A percentile compares a stretch with the other conserved stretches of the same genome.
Conservation (phyloP, 352 stramenopile genomes). For the Pythium dissimile region DNA sequence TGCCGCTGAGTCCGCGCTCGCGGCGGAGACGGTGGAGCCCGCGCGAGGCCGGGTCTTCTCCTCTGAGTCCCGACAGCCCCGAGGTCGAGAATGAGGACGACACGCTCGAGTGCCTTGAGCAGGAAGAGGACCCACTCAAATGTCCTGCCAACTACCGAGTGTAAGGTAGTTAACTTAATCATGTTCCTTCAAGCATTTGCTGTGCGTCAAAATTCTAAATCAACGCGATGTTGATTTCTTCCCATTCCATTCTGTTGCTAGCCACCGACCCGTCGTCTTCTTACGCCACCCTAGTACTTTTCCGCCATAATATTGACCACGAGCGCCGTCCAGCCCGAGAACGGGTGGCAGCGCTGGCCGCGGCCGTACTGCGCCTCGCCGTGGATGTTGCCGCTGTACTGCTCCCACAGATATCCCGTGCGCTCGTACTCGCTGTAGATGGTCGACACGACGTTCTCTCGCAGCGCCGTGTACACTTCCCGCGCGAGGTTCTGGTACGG, state of each 20-base stretch:
- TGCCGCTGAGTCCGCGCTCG: conserved; percentile 12
- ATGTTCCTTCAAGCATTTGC: too few species aligned
- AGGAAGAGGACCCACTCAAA: conserved; percentile 35
- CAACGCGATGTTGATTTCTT: too few species aligned
- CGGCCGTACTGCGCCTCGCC: conserved; percentile 46
- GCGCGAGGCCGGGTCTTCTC: conserved; percentile 1
- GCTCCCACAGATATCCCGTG: conserved; percentile 92
- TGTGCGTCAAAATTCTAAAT: neutral
- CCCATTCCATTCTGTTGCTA: too few species aligned
- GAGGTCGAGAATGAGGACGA: conserved; percentile 14
- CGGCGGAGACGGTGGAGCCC: conserved; percentile 7
- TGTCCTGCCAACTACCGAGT: conserved; percentile 58
- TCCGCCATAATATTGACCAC: conserved; percentile 93
- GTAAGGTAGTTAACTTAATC: conserved; percentile 30
- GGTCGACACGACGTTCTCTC: conserved; percentile 56
- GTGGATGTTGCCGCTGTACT: conserved; percentile 86
- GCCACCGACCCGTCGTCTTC: too few species aligned
- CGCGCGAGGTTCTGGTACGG: conserved; percentile 43
- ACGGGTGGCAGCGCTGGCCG: conserved; percentile 90
- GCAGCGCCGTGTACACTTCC: conserved; percentile 44
- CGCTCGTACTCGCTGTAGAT: conserved; percentile 79
- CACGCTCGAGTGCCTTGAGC: conserved; percentile 21
- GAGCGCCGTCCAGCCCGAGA: conserved; percentile 92
- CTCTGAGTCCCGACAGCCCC: neutral
- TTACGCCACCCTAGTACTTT: conserved; percentile 77